phyloP scores from a whole-genome alignment of 345 rosid species.

The Corchorus olitorius region DNA sequence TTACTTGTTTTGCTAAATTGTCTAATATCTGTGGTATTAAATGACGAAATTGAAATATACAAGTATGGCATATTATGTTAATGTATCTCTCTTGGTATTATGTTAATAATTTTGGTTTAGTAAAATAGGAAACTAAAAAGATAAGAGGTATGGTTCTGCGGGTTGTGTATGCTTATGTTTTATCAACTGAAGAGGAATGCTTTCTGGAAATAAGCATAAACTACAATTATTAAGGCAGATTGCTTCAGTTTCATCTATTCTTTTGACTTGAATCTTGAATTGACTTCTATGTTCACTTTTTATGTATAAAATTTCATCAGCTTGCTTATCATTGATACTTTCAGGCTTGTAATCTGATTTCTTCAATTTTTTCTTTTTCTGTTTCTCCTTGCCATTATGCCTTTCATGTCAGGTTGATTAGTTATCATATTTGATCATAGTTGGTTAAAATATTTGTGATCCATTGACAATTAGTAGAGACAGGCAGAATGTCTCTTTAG shows the following conservation, averaged over 20 bases:
- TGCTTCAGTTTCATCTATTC: neutral
- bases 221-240: neutral
- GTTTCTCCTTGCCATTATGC: neutral
- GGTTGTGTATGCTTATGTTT: neutral
- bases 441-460: neutral
- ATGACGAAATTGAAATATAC: neutral
- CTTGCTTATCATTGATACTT: slow-evolving; percentile 11
- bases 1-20: neutral
- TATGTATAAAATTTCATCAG: neutral
- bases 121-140: neutral
- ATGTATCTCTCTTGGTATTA: neutral
- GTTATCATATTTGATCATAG: neutral
- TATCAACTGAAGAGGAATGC: neutral
- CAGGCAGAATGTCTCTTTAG: neutral
- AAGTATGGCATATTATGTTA: neutral
- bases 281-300: neutral
- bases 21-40: neutral
- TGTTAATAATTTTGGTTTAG: neutral
- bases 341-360: neutral
- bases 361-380: neutral
- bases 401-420: neutral
- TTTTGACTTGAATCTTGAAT: neutral
- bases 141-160: neutral
- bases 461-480: slow-evolving; percentile 3
- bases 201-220: neutral